Evolutionary conservation across 805 yeast genomes (phyloP).

Genomic region (Cyberlindnera saturnus): DNA sequence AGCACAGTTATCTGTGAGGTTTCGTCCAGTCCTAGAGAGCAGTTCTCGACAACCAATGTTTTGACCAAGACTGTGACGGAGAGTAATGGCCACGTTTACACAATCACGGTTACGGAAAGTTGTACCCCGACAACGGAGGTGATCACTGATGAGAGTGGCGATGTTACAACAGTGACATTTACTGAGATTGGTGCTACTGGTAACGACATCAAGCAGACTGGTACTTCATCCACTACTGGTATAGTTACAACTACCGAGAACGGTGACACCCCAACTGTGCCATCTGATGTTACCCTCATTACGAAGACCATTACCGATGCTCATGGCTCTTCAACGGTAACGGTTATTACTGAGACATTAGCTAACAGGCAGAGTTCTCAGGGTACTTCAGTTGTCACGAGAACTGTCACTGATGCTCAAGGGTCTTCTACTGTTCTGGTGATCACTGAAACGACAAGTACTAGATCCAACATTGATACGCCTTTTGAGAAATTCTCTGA

Average conservation of each 20-base stretch:
- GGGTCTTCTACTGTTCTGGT: too few species aligned
- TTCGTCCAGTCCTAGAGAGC: neutral
- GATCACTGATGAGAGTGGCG: neutral
- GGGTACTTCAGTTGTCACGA: too few species aligned
- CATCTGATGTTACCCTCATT: neutral
- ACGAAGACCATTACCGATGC: neutral
- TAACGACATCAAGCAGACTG: neutral
- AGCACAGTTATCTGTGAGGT: slow-evolving; percentile 11
- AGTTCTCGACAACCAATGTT: slow-evolving; percentile 3
- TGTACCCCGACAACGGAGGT: neutral
- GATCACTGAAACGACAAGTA: too few species aligned
- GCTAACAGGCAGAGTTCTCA: neutral
- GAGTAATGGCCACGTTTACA: slow-evolving; percentile 4
- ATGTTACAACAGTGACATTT: neutral
- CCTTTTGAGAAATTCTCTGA: too few species aligned
- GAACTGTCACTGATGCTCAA: too few species aligned
- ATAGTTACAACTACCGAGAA: neutral
- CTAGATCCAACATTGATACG: too few species aligned
- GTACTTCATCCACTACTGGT: neutral
- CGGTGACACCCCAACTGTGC: neutral
- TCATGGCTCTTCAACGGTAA: neutral
- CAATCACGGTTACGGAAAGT: slow-evolving; percentile 2
- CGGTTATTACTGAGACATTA: neutral
- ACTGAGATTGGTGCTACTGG: neutral
- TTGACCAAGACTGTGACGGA: slow-evolving; percentile 10